Base-by-base conservation (phyloP, 306 rosid species). In the Medicago truncatula region DNA sequence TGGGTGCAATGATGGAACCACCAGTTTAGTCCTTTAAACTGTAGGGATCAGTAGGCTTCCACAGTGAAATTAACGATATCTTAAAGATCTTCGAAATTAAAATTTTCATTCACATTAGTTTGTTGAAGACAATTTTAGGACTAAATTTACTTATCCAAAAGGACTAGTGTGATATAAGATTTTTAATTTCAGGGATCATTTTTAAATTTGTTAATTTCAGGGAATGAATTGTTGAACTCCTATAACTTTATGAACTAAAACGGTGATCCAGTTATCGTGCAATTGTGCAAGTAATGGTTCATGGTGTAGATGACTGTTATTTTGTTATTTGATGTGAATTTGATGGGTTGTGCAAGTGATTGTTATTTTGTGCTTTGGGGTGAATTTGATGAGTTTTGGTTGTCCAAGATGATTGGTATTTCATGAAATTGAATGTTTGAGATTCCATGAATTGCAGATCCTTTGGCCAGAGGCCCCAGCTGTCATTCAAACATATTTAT, bases 401-500 rank as follows among this genome's bases (percentile, higher is more conserved):
- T 23, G n/a, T 58, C 16, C 38, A 60, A 17, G 59, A 39, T 41
- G 39, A 12, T 58, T 15, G 10, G 2, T 34, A 34, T 36, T 21
- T 39, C 38, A 10, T 68, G 71, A 36, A 62, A 34, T 63, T 46
- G 8, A 69, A 34, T 52, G 16, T 53, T 76, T 21, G 43, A 44
- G 21, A 20, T 76, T 70, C 38, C 10, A 6, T 36, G 62, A 57
- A 71, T 83, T 85, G 86, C 89, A 94, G 98, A 73, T 15, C 86
- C 41, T 63, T 39, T 1, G 66, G 77, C 39, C 83, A 58, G 70
- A 57, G 80, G 74, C 77, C 86, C 31, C 87, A 85, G 13, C 68
- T 94, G 63, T 81, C 90, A 8, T 88, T 87, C 72, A 90, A 83
- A 89, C 39, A 73, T 63, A 87, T 90, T 12, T 88, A 88, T 85